phyloP scores from a whole-genome alignment of 192 early-diverging fungal species.

The Gonapodya sp. region DNA sequence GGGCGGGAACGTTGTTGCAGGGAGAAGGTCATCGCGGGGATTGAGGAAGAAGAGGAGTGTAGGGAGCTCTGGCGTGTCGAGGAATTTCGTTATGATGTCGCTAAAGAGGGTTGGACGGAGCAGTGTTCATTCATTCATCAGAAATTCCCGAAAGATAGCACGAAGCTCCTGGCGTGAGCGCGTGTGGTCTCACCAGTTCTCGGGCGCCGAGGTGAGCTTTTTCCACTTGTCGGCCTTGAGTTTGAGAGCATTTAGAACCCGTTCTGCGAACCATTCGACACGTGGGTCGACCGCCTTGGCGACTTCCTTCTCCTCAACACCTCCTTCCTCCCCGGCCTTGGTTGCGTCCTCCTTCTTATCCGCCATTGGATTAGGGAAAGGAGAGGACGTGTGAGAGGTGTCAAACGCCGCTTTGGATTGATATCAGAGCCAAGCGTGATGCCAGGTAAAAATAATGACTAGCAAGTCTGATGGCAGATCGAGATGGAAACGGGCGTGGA shows the following conservation, averaged over 20 bases:
- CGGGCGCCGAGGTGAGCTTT: slow-evolving; percentile 33
- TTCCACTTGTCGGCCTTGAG: slow-evolving; percentile 55
- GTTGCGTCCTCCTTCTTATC: slow-evolving; percentile 31
- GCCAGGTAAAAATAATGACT: no score
- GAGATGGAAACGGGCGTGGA: no score
- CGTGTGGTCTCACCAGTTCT: slow-evolving; percentile 33
- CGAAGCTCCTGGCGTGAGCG: background rate
- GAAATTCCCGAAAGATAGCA: background rate
- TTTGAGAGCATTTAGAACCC: slow-evolving; percentile 39
- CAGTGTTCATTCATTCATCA: background rate
- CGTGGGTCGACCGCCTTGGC: slow-evolving; percentile 37
- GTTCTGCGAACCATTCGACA: slow-evolving; percentile 49
- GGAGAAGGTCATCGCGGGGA: slow-evolving; percentile 47
- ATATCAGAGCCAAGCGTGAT: no score
- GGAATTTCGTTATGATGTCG: slow-evolving; percentile 44
- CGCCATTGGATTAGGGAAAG: no score
- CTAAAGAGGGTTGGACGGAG: slow-evolving; percentile 18
- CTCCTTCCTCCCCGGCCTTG: slow-evolving; percentile 35
- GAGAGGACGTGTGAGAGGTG: no score
- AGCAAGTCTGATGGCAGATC: no score
- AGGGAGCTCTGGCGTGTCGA: slow-evolving; percentile 36
- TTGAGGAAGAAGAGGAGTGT: slow-evolving; percentile 53
- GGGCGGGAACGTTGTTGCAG: slow-evolving; percentile 40
- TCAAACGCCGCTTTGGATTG: no score
- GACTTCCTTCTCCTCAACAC: slow-evolving; percentile 15